Evolutionary conservation across 2,329 filamentous ascomycete species (phyloP), one percentile per base, ranked within the genome.

Genomic region (Zarea fungicola): DNA sequence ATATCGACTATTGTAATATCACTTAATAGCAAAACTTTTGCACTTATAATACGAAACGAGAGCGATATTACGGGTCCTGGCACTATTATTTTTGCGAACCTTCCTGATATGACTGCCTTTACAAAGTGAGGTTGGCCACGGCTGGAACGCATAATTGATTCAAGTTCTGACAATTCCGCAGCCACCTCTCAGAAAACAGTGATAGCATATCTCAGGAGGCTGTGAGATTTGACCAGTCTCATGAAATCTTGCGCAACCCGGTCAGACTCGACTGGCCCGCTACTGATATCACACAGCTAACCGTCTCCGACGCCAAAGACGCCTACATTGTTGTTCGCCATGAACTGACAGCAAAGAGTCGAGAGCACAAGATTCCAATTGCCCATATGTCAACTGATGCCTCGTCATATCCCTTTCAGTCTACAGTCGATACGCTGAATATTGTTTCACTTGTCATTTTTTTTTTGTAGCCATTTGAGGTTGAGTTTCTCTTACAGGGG

Each of bases 301-400:
- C 49, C 3, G 47, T 58, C 9, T 52, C 51, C 8, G 46, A 42
- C 25, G 35, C 51, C 2, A 39, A 54, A 3, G 56, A 56, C 13
- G 44, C 54, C 5, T 56, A 56, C 36, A 25, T 60, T 36, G 56
- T 58, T 3, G 50, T 59, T 9, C 54, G 55, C 28, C 54, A 54
- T 1, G 55, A 58, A 19, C 45, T 58, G 2, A 58, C 55, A 0
- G 46, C 42, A 28, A 44, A 18, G 18, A 57, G 47, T 21, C 51
- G 52, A 11, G 53, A 56, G 26, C 58, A 58, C 48, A 58, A 54
- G 35, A 54, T 60, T 28, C 55, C 58, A 10, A 52, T 61, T 21
- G 49, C 55, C 6, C 47, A 54, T 21, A n/a, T 61, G 10, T 56
- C 54, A 5, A 49, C 56, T 4, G 48, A 48, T n/a, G 47, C 49